A percentile compares a stretch with the other conserved stretches of the same genome.
phyloP scores from a whole-genome alignment of 2,329 filamentous ascomycete species.

The Trichoderma sp. region DNA sequence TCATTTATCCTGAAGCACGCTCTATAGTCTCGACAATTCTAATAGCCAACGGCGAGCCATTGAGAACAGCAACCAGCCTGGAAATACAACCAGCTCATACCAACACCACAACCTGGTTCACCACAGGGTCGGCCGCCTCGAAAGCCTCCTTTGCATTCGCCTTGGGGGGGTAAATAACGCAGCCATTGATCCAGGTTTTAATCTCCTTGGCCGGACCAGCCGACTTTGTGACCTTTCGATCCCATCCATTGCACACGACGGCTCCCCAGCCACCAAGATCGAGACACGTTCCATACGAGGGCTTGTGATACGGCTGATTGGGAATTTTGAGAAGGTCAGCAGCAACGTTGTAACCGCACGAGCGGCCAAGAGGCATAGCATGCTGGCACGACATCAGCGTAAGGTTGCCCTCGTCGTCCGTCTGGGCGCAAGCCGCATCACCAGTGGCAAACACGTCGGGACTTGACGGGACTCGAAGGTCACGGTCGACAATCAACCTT shows the following conservation, averaged over 20 bases:
- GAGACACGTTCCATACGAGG: constrained; percentile 40
- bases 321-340: constrained; percentile 39
- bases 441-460: constrained; percentile 41
- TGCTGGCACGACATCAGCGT: constrained; percentile 47
- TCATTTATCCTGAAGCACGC: too few relatives aligned
- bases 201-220: constrained; percentile 41
- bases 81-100: background rate
- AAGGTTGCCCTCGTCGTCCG: constrained; percentile 36
- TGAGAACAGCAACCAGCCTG: too few relatives aligned
- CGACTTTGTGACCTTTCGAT: constrained; percentile 35
- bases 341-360: constrained; percentile 40
- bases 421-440: constrained; percentile 38
- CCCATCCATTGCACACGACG: constrained; percentile 40
- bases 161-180: constrained; percentile 42
- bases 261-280: constrained; percentile 41
- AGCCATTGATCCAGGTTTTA: constrained; percentile 41
- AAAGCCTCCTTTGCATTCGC: constrained; percentile 16
- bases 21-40: too few relatives aligned
- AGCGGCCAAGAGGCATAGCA: constrained; percentile 41
- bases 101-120: background rate
- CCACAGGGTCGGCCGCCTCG: constrained; percentile 14
- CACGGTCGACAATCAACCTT: constrained; percentile 38
- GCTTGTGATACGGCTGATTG: constrained; percentile 37
- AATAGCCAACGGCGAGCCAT: too few relatives aligned
- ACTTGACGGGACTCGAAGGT: constrained; percentile 36